Conservation (phyloP, 805 yeast genomes). For the Saccharomycopsis malanga region DNA sequence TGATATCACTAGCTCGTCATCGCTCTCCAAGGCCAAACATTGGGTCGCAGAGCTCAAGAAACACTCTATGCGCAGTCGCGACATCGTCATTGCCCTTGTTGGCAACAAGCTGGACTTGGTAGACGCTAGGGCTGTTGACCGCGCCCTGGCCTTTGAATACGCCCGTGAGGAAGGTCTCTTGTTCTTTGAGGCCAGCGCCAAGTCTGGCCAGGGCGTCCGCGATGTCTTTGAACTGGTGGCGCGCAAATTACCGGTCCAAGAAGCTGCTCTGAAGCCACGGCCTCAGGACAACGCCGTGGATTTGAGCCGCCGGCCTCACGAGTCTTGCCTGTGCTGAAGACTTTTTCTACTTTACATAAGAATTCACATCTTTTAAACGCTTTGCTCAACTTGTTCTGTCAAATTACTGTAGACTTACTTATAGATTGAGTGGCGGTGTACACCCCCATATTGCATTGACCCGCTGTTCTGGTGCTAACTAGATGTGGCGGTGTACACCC, state of each 20-base stretch:
- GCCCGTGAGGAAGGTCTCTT: constrained; percentile 45
- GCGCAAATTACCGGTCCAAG: neutral
- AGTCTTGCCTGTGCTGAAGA: too few relatives aligned
- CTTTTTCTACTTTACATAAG: too few relatives aligned
- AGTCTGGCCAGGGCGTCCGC: constrained; percentile 45
- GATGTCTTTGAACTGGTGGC: constrained; percentile 46
- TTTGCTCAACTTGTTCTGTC: too few relatives aligned
- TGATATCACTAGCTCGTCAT: constrained; percentile 61
- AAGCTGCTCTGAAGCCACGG: neutral
- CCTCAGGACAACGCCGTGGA: neutral
- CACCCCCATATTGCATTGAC: too few relatives aligned
- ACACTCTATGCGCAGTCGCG: constrained; percentile 32
- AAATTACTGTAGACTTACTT: too few relatives aligned
- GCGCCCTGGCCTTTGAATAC: constrained; percentile 44
- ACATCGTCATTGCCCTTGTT: constrained; percentile 59
- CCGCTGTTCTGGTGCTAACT: too few relatives aligned
- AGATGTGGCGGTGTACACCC: too few relatives aligned
- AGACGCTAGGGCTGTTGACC: constrained; percentile 35
- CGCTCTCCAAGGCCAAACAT: constrained; percentile 60
- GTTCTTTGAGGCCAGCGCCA: constrained; percentile 53
- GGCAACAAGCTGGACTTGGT: constrained; percentile 70
- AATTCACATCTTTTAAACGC: too few relatives aligned
- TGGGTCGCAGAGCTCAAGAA: constrained; percentile 69
- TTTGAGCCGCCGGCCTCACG: neutral
- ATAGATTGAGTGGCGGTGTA: too few relatives aligned